Percentiles rank a stretch among this genome's conserved stretches.
Conservation (phyloP, 83 land plant species). For the Thuja plicata region DNA sequence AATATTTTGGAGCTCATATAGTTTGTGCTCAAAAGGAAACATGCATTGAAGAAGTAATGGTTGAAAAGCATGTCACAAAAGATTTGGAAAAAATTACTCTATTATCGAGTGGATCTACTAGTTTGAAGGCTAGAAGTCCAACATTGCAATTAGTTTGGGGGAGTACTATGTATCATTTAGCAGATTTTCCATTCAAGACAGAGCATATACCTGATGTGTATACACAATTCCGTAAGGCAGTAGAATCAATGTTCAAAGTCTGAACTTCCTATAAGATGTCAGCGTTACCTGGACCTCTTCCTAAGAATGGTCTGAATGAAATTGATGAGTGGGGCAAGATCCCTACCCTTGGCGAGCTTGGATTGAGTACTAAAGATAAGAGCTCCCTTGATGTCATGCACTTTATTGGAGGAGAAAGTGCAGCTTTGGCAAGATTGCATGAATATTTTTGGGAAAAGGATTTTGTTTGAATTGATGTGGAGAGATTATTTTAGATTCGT, state of each 20-base stretch:
- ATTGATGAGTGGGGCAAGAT: conserved; percentile 66
- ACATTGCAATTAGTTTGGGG: conserved; percentile 85
- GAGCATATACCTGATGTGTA: conserved; percentile 79
- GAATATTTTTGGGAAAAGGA: conserved; percentile 99
- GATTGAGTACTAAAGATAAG: conserved; percentile 35
- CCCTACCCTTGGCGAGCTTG: conserved; percentile 66
- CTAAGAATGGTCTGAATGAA: conserved; percentile 29
- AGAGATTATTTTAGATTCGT: conserved; percentile 97
- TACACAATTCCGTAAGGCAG: conserved; percentile 96
- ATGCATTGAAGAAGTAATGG: conserved; percentile 83
- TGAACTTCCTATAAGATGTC: conserved; percentile 66
- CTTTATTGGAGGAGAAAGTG: conserved; percentile 88
- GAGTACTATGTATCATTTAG: conserved; percentile 82
- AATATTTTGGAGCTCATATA: conserved; percentile 72
- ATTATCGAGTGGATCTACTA: conserved; percentile 9
- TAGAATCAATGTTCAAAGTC: conserved; percentile 65
- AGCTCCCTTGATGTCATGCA: conserved; percentile 62
- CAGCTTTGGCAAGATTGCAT: conserved; percentile 73
- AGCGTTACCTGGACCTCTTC: conserved; percentile 60
- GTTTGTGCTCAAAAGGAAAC: conserved; percentile 97
- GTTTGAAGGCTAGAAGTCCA: conserved; percentile 10
- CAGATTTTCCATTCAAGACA: conserved; percentile 76
- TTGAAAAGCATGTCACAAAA: conserved; percentile 75
- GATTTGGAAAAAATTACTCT: too few relatives aligned
- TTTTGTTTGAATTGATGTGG: conserved; percentile 96